Conservation (phyloP, 169 alveolate species). For the Cryptosporidium baileyi region DNA sequence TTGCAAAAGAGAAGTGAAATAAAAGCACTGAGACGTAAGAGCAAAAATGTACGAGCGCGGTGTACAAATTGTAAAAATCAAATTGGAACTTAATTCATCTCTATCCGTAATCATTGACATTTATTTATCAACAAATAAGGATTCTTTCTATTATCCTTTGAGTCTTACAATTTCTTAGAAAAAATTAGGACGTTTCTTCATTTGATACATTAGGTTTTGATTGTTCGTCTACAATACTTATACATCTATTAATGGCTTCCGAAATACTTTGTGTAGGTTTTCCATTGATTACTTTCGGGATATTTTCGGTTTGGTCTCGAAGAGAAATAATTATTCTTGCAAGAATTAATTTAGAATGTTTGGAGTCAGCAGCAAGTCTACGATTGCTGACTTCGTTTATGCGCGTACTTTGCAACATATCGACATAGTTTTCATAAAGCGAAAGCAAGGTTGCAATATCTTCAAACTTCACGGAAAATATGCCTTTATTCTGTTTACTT, state of each 20-base stretch:
- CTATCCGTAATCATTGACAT: no score
- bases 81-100: no score
- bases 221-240: slow-evolving; percentile 32
- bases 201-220: neutral
- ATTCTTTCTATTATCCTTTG: no score
- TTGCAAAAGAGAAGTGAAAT: no score
- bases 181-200: neutral
- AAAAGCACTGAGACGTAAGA: no score
- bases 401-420: slow-evolving; percentile 13
- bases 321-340: slow-evolving; percentile 56
- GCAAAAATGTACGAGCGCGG: no score
- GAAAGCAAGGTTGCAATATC: slow-evolving; percentile 27
- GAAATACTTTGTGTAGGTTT: slow-evolving; percentile 16
- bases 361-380: slow-evolving; percentile 34
- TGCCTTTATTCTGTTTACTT: slow-evolving; percentile 46
- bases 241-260: slow-evolving; percentile 30
- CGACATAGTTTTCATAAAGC: slow-evolving; percentile 41
- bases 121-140: no score
- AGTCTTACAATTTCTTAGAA: no score
- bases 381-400: slow-evolving; percentile 21
- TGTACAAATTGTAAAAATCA: no score
- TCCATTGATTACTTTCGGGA: slow-evolving; percentile 3
- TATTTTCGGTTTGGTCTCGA: slow-evolving; percentile 17
- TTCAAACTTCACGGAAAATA: slow-evolving; percentile 37
- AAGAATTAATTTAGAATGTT: slow-evolving; percentile 42